Evolutionary conservation across 78 protist genomes (phyloP).

Genomic region (Speleostelium caveatum): DNA sequence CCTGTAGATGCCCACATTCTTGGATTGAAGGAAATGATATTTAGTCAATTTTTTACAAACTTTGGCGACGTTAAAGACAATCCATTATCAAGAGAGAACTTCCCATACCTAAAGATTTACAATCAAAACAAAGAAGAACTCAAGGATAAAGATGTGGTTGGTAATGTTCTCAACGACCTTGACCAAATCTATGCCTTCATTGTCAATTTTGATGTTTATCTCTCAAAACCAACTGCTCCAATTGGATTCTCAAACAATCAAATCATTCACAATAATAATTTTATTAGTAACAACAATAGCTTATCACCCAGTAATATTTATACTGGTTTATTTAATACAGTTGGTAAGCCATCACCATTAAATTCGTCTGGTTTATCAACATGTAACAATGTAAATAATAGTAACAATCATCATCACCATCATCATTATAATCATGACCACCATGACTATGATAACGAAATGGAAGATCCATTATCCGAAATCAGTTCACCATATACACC

Average conservation of each 20-base stretch:
- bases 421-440: background rate
- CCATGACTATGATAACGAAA: background rate
- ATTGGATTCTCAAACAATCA: background rate
- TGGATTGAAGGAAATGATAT: background rate
- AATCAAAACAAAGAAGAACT: background rate
- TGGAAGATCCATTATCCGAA: no score
- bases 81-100: background rate
- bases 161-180: background rate
- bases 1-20: background rate
- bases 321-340: background rate
- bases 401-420: background rate
- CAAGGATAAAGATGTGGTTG: background rate
- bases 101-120: background rate
- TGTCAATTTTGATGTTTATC: background rate
- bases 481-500: no score
- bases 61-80: background rate
- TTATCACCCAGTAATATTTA: background rate
- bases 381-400: background rate
- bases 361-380: slow-evolving; percentile 22
- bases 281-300: no score
- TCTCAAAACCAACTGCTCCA: background rate
- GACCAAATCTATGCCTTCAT: background rate
- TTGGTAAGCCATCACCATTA: background rate
- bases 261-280: no score
- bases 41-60: background rate